Evolutionary conservation across 768 basidiomycete species (phyloP).

Genomic region (Lactarius tabidus): DNA sequence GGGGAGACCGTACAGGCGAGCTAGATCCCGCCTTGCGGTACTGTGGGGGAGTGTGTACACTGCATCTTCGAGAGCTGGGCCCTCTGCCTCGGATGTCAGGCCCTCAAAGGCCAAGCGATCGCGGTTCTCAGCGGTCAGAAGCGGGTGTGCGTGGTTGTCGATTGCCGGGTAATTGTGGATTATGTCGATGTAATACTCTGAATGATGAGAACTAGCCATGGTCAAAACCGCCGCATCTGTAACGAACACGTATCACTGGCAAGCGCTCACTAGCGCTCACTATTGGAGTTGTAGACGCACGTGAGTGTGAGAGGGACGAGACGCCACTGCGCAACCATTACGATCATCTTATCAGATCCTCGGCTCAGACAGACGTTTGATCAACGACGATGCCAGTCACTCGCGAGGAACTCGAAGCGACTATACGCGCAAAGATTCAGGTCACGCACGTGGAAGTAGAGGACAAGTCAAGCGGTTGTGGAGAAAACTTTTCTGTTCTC

Average conservation of each 20-base stretch:
- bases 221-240: background rate
- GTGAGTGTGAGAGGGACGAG: background rate
- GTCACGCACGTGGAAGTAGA: slow-evolving; percentile 67
- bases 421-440: slow-evolving; percentile 59
- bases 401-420: slow-evolving; percentile 50
- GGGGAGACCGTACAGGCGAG: slow-evolving; percentile 44
- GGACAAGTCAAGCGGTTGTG: slow-evolving; percentile 78
- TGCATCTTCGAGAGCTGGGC: slow-evolving; percentile 49
- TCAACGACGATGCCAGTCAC: slow-evolving; percentile 54
- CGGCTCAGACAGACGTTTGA: background rate
- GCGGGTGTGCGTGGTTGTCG: slow-evolving; percentile 78
- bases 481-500: slow-evolving; percentile 68
- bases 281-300: background rate
- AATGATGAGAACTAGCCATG: slow-evolving; percentile 6
- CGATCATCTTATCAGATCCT: slow-evolving; percentile 23
- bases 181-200: slow-evolving; percentile 6
- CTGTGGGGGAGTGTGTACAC: slow-evolving; percentile 54
- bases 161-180: slow-evolving; percentile 47
- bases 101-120: slow-evolving; percentile 54
- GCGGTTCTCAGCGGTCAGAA: slow-evolving; percentile 48
- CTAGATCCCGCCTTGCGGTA: slow-evolving; percentile 54
- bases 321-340: background rate
- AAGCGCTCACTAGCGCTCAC: too few species aligned
- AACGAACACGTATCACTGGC: background rate
- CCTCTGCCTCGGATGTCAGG: slow-evolving; percentile 60